A percentile compares a stretch with the other conserved stretches of the same genome.
phyloP scores from a whole-genome alignment of 192 early-diverging fungal genomes.

The Entomortierella parvispora region DNA sequence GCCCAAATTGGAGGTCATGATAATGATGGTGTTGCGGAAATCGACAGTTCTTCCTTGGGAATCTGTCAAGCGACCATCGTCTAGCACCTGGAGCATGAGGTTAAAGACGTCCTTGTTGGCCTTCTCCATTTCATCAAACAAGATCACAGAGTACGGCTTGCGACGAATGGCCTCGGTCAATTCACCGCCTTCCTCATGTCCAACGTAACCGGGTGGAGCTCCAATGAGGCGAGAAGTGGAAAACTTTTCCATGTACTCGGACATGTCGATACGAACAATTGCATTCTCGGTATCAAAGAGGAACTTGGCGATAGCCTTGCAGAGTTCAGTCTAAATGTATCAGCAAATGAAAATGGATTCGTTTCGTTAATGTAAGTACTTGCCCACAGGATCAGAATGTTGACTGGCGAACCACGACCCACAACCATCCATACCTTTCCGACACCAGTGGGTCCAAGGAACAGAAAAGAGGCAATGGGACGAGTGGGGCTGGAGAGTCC shows the following conservation, averaged over 20 bases:
- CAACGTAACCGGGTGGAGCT: slow-evolving; percentile 84
- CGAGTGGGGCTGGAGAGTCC: slow-evolving; percentile 77
- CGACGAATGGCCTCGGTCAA: slow-evolving; percentile 82
- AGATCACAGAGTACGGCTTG: slow-evolving; percentile 80
- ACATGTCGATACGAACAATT: slow-evolving; percentile 84
- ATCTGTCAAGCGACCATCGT: slow-evolving; percentile 84
- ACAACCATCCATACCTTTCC: slow-evolving; percentile 64
- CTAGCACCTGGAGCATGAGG: slow-evolving; percentile 91
- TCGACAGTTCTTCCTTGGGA: slow-evolving; percentile 80
- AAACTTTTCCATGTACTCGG: slow-evolving; percentile 80
- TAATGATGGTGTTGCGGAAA: slow-evolving; percentile 84
- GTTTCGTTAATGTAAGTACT: no score
- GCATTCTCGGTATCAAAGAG: slow-evolving; percentile 78
- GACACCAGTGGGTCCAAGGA: slow-evolving; percentile 86
- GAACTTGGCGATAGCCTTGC: slow-evolving; percentile 80
- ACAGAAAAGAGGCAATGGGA: slow-evolving; percentile 83
- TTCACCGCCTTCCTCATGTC: slow-evolving; percentile 81
- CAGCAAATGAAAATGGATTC: not conserved
- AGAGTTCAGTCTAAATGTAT: slow-evolving; percentile 68
- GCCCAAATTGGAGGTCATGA: slow-evolving; percentile 85
- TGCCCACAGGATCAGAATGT: not conserved
- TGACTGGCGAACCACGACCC: not conserved
- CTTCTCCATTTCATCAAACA: slow-evolving; percentile 88
- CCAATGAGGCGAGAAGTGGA: slow-evolving; percentile 79
- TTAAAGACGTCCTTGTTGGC: slow-evolving; percentile 89